Evolutionary conservation across 192 early-diverging fungal genomes (phyloP).

Genomic region (Backusella tarrabulga): DNA sequence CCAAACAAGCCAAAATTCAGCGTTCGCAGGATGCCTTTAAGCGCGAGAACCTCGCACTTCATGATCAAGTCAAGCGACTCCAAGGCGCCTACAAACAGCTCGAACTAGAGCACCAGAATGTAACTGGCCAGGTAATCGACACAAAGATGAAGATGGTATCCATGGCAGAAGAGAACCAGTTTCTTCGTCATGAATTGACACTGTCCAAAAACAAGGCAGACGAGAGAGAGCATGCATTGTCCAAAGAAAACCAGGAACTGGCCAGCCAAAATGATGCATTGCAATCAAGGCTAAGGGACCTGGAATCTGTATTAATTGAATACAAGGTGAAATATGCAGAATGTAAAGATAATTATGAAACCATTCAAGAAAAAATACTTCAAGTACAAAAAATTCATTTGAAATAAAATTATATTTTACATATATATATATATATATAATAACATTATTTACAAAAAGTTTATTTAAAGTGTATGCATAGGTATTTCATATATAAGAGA

Average conservation of each 20-base stretch:
- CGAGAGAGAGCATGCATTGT: slow-evolving; percentile 47
- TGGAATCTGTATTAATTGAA: slow-evolving; percentile 62
- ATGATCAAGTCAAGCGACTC: slow-evolving; percentile 54
- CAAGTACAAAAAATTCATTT: slow-evolving; percentile 35
- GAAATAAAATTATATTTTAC: not conserved
- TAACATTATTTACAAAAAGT: not conserved
- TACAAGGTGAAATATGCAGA: slow-evolving; percentile 76
- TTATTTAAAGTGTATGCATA: not conserved
- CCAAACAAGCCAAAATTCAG: slow-evolving; percentile 65
- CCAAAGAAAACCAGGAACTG: slow-evolving; percentile 28
- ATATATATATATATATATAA: too few relatives aligned
- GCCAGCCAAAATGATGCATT: slow-evolving; percentile 57
- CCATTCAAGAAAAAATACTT: slow-evolving; percentile 61
- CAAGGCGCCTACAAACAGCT: slow-evolving; percentile 62
- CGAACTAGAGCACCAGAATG: slow-evolving; percentile 69
- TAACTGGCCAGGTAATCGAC: slow-evolving; percentile 67
- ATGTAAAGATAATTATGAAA: slow-evolving; percentile 71
- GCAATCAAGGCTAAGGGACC: slow-evolving; percentile 53
- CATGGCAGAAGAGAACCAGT: slow-evolving; percentile 51
- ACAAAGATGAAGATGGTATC: slow-evolving; percentile 54
- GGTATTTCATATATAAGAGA: not conserved
- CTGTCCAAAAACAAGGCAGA: slow-evolving; percentile 62
- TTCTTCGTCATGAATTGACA: slow-evolving; percentile 52
- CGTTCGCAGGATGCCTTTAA: slow-evolving; percentile 57
- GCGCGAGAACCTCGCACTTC: slow-evolving; percentile 64